Evolutionary conservation across 202 grass and related monocot genomes (phyloP).

Genomic region (Elaeis oleifera): DNA sequence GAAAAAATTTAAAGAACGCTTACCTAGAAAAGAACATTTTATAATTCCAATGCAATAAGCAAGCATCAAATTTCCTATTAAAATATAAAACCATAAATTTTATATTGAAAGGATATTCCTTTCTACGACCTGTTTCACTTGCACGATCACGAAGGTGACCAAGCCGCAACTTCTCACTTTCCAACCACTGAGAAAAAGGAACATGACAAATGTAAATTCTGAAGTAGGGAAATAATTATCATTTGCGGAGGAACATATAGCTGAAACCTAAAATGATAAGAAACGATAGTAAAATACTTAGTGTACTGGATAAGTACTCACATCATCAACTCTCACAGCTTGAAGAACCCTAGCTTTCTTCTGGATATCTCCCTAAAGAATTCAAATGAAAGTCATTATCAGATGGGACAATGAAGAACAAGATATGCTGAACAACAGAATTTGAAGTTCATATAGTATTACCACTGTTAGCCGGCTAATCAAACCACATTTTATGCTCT

Average conservation of each 20-base stretch:
- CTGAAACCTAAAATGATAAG: no score
- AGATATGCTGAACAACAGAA: constrained; percentile 1
- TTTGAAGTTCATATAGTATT: constrained; percentile 18
- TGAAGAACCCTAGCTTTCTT: constrained; percentile 68
- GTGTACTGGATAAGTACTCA: constrained; percentile 24
- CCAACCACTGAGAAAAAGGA: constrained; percentile 52
- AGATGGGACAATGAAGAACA: not conserved
- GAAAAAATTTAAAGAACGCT: no score
- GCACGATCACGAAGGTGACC: constrained; percentile 95
- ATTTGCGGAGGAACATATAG: no score
- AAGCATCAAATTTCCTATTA: no score
- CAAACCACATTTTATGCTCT: constrained; percentile 76
- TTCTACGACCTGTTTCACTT: constrained; percentile 94
- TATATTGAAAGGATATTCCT: constrained; percentile 82
- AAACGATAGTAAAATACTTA: constrained; percentile 7
- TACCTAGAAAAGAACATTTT: no score
- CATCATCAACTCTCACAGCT: constrained; percentile 86
- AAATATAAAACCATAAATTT: no score
- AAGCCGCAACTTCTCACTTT: constrained; percentile 77
- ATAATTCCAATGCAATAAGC: no score
- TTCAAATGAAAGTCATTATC: not conserved
- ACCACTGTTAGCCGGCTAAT: constrained; percentile 91
- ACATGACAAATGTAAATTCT: constrained; percentile 13
- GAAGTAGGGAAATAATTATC: no score
- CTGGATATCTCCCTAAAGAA: constrained; percentile 63